Base-by-base conservation (phyloP, 129 eudicot genomes). In the Helianthus annuus region DNA sequence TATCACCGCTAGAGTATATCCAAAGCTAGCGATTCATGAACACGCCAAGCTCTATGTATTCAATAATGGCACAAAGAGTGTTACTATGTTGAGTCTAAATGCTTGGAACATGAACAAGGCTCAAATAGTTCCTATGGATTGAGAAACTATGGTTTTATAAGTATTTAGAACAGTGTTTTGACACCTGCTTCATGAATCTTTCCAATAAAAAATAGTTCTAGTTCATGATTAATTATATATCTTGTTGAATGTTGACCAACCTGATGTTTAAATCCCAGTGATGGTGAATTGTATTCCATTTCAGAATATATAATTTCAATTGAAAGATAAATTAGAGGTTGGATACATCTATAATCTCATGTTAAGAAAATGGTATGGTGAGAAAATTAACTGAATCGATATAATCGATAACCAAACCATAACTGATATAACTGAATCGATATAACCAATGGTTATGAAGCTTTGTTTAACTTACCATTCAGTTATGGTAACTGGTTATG, bases 1-100 rank as follows among this genome's bases (percentile, higher is more conserved):
- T 81, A 86, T 83, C 36, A 83, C 85, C 0, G 80, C 88, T 61
- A 80, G 91, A 70, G 84, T 86, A 9, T 86, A 86, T 72, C 91
- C 88, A 4, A 80, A 79, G 59, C 19, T 80, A 34, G 84, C 88
- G 9, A 61, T 83, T 59, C 58, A 77, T 27, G 39, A 59, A 56
- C 68, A 80, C 13, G 80, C 91, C 0, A 69, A 83, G 78, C 52
- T 86, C 19, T 86, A 80, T 72, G 85, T 79, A 46, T 86, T 86
- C 57, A 83, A 83, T 60, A 22, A 76, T 34, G 85, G 85, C 74
- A 36, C 63, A n/a, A 27, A 65, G 44, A 66, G 32, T 64, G 71
- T 80, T 48, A 65, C 60, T 29, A 67, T 80, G 32, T 76, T 76
- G 15, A 76, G 53, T 38, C 66, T 83, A 46, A 72, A 63, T 67